Base-by-base conservation (phyloP, 108 stramenopile genomes). In the Thalassiosira profunda region DNA sequence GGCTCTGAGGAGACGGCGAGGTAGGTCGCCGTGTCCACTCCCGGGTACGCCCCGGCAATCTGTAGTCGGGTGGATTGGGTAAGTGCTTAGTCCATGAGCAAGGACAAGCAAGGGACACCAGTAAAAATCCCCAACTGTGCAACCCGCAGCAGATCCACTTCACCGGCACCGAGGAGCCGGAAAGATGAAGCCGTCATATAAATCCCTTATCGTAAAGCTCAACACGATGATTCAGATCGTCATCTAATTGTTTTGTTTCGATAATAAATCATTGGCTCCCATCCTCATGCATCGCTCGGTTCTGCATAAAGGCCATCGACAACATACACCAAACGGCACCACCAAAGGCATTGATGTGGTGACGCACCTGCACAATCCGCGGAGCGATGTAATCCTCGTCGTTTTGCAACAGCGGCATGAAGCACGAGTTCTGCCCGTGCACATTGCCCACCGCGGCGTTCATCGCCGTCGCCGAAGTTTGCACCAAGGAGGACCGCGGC, bases 11-110 rank as follows among this genome's bases (percentile, higher is more conserved):
- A 67, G 8, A 88, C 78, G 7, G 88, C 84, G 28, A 79, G 60
- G 56, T 85, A 87, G 38, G 85, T 85, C 54, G 81, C 81, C 33
- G 56, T 64, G 5, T 86, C 83, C 4, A 95, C 63, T 31, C 91
- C 94, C 29, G 94, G 94, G 35, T 93, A 93, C 0, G 88, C 83
- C 23, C 94, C 94, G 35, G 94, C 94, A 60, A 95, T 91, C 86
- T 94, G 56, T 10, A 12, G 38, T 26, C 12, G 55, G 24, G 38
- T 11, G 11, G 6, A 31, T n/a, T 20, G 36, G 29, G 24, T 14
- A 42, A 33, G 10, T 40, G 10, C 23, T 17, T 4, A 52, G 17
- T 10, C 14, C 5, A 38, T 66, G 28, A 15, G 35, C 31, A 12
- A 20, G 6, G 15, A 1, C 12, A 45, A 59, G 28, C 7, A 36